phyloP scores from a whole-genome alignment of 2,329 filamentous ascomycete species.

The Aspergillus luchuensis region DNA sequence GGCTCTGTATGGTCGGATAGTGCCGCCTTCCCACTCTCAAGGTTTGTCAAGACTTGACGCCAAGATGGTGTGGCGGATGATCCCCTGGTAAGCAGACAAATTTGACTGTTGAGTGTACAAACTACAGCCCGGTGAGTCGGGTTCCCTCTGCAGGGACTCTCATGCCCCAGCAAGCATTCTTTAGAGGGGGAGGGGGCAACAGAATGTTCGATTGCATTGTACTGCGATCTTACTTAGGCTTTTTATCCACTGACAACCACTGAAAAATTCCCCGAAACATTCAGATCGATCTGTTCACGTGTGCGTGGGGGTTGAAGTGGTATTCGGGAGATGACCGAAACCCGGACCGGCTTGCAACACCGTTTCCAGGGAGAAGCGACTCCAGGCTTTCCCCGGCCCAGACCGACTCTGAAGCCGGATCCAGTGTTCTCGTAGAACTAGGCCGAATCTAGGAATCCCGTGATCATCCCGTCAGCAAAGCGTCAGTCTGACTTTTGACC shows the following conservation, averaged over 20 bases:
- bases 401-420: not conserved
- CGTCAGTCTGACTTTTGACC: not conserved
- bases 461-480: not conserved
- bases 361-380: not conserved
- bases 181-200: not conserved
- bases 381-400: not conserved
- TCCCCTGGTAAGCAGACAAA: slow-evolving; percentile 1
- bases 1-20: slow-evolving; percentile 1
- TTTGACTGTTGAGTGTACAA: not conserved
- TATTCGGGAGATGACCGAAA: slow-evolving; percentile 3
- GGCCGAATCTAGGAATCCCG: not conserved
- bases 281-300: slow-evolving; percentile 4
- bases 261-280: slow-evolving; percentile 1
- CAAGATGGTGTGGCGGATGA: slow-evolving; percentile 8
- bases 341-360: not conserved
- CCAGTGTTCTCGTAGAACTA: not conserved
- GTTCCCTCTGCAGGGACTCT: not conserved
- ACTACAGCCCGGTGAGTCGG: not conserved
- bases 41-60: slow-evolving; percentile 4
- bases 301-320: not conserved
- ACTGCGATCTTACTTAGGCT: not conserved
- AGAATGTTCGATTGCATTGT: slow-evolving; percentile 13
- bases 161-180: not conserved
- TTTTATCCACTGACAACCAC: not conserved
- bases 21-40: slow-evolving; percentile 1